Conservation (phyloP, 345 rosid genomes). For the Gossypium ekmanianum region DNA sequence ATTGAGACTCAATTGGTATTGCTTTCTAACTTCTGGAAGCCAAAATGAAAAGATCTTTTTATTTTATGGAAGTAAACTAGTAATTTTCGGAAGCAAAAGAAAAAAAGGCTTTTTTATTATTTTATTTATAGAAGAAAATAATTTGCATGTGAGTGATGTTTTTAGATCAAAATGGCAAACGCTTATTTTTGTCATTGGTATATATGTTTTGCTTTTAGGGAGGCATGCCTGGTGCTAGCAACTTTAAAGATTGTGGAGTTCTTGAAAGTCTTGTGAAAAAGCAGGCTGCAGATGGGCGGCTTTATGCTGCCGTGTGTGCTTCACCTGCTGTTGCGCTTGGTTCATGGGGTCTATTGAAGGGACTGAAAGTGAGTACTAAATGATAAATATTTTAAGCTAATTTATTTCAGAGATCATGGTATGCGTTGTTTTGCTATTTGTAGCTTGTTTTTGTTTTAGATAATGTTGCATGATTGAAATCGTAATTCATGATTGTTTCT, state of each 20-base stretch:
- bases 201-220: slow-evolving; percentile 39
- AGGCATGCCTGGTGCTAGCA: slow-evolving; percentile 83
- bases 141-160: background rate
- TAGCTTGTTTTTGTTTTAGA: background rate
- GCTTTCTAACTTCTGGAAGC: background rate
- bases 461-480: background rate
- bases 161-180: background rate
- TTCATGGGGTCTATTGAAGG: slow-evolving; percentile 84
- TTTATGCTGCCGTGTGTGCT: slow-evolving; percentile 81
- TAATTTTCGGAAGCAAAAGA: too few relatives aligned
- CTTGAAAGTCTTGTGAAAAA: slow-evolving; percentile 69
- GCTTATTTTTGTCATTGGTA: background rate
- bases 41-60: background rate
- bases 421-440: background rate
- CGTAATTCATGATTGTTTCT: slow-evolving; percentile 5
- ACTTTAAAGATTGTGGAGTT: slow-evolving; percentile 57
- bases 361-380: slow-evolving; percentile 49
- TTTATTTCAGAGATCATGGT: background rate
- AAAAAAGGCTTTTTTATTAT: too few relatives aligned
- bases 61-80: too few relatives aligned
- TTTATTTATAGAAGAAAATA: background rate
- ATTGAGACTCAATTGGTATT: background rate
- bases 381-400: background rate
- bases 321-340: slow-evolving; percentile 80
- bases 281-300: slow-evolving; percentile 70